Evolutionary conservation across 768 basidiomycete genomes (phyloP), one percentile per base, ranked within the genome.

Genomic region (Suillus brevipes): DNA sequence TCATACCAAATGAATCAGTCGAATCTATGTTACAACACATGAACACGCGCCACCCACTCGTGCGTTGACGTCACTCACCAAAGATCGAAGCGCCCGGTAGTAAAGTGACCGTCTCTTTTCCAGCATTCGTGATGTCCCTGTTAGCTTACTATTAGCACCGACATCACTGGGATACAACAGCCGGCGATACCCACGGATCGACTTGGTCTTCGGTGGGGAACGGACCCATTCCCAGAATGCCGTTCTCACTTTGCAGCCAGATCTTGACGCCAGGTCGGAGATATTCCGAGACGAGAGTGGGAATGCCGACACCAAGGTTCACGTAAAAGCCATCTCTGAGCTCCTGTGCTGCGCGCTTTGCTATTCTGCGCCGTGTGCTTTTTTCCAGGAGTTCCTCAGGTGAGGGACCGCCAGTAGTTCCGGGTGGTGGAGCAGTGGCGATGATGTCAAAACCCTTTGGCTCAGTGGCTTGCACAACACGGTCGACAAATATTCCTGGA

Each of bases 1-100:
- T 95, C 94, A 97, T 95, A 16, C 89, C 90, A 75, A 95, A 97
- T 1, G 91, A 94, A 77, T 95, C 93, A 70, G 86, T 86, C 4
- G 92, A 93, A 77, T 94, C 90, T 91, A 66, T 34, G 58, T 38
- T 2, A 53, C 28, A 28, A 8, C 57, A 45, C 65, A 25, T 68
- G 45, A 62, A 59, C 18, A 28, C 6, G 18, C 23, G 38, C 38
- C 14, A 13, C 43, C 16, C 3, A 36, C 6, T 52, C 3, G 13
- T 57, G 37, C 14, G 1, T n/a, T 45, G 50, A 23, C 62, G 45
- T 10, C 28, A 74, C 86, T 65, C 67, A 88, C 90, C 94, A 73
- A 97, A 97, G 6, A 92, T 81, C 20, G 94, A 89, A 20, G 93
- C 91, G 25, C 94, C 94, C 31, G 92, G 93, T 23, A 95, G 81